phyloP scores from a whole-genome alignment of 345 rosid genomes.

The Gossypium herbaceum region DNA sequence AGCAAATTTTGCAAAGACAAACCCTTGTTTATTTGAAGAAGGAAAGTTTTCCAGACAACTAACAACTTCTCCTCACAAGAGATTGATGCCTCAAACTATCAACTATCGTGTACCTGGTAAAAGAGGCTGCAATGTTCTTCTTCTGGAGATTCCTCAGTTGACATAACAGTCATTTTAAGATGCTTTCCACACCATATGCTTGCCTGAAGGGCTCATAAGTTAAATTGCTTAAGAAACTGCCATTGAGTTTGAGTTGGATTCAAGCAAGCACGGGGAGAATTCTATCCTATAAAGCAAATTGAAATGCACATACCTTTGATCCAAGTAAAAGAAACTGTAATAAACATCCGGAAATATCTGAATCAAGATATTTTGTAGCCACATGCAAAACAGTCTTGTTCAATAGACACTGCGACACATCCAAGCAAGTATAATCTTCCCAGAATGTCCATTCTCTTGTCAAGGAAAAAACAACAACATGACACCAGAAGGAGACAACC shows the following conservation, averaged over 20 bases:
- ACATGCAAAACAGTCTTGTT: slow-evolving; percentile 61
- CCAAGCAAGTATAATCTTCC: slow-evolving; percentile 94
- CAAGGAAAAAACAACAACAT: slow-evolving; percentile 34
- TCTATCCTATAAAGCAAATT: neutral
- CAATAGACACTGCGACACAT: slow-evolving; percentile 68
- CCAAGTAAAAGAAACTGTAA: slow-evolving; percentile 49
- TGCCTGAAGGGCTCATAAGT: slow-evolving; percentile 39
- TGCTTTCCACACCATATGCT: slow-evolving; percentile 84
- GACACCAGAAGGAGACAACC: neutral
- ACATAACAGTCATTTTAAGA: slow-evolving; percentile 77
- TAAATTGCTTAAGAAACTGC: slow-evolving; percentile 11
- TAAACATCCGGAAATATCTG: slow-evolving; percentile 40
- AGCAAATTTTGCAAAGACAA: neutral
- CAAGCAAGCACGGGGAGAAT: neutral
- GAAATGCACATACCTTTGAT: slow-evolving; percentile 46
- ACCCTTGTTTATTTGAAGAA: no score
- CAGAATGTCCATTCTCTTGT: slow-evolving; percentile 53
- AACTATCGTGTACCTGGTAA: slow-evolving; percentile 48
- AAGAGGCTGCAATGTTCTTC: slow-evolving; percentile 66
- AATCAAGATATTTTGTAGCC: slow-evolving; percentile 51
- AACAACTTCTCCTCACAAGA: neutral
- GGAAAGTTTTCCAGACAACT: neutral
- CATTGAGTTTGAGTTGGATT: neutral
- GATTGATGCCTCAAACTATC: slow-evolving; percentile 7
- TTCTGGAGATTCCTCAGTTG: slow-evolving; percentile 78